Base-by-base conservation (phyloP, 768 basidiomycete genomes). In the Phanerochaete carnosa region DNA sequence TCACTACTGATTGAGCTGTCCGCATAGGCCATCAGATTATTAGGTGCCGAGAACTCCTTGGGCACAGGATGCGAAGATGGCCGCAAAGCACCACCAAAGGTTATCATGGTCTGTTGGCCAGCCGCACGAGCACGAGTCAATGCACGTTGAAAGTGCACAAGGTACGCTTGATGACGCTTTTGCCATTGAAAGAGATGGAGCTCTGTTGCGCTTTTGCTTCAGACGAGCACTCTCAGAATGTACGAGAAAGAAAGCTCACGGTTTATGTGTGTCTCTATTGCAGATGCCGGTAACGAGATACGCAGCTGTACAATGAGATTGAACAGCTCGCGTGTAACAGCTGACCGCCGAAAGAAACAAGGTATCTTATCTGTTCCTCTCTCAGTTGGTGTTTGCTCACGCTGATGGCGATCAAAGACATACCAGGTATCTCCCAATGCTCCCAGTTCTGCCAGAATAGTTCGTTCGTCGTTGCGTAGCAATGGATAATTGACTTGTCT, bases 251-350 rank as follows among this genome's bases (percentile, higher is more conserved):
- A 35, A 13, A 7, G 13, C 33, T 6, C 13, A 35, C 33, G 33
- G 7, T 35, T 6, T 7, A 35, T 35, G 13, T 35, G 33, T 7
- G 33, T 35, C 13, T 35, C 64, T 5, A 71, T 54, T 12, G 61
- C 65, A 0, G 53, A 60, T 2, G 71, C 64, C 7, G 68, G 70
- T 16, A 45, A 52, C 2, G 64, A 61, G 1, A 49, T 63, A 1
- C 67, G 55, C 2, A 71, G 5, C 62, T 71, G 69, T n/a, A 69
- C 49, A 13, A 73, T 63, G 0, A 69, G n/a, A 51, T 71, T 61
- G 45, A 64, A 70, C 8, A 73, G 63, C 1, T 71, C 67, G 2
- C 64, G 59, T 0, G 69, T 69, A 2, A 70, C 35, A 1, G 63
- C 68, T 30, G 66, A 69, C 2, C 60, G 46, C 26, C 67, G 49